These are phyloP conservation scores for Hyparrhenia diplandra DNA, from an alignment of 176 grass and related monocot species.

Conservation along the genomic window DNA sequence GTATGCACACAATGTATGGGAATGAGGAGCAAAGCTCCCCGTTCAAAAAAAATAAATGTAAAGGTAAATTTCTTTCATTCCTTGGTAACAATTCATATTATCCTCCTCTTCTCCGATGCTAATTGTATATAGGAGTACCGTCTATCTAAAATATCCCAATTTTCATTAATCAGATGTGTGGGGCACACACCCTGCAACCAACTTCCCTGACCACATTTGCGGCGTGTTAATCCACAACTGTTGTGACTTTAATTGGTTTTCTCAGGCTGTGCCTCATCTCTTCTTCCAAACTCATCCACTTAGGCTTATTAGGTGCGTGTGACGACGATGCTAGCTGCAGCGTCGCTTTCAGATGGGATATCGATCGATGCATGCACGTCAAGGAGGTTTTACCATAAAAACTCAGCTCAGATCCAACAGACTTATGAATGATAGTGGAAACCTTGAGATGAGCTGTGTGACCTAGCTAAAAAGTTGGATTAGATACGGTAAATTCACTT, in stretches of 20 bases:
- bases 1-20: no score
- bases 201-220: slow-evolving; percentile 50
- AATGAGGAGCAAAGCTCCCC: no score
- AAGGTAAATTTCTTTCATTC: background rate
- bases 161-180: background rate
- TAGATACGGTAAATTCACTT: background rate
- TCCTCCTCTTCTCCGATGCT: background rate
- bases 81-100: background rate
- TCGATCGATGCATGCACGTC: slow-evolving; percentile 37
- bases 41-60: no score
- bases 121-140: background rate
- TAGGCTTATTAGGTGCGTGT: background rate
- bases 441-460: background rate
- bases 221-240: slow-evolving; percentile 51
- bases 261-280: background rate
- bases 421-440: slow-evolving; percentile 1
- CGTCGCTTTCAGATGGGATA: slow-evolving; percentile 49
- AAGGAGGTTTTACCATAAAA: slow-evolving; percentile 38
- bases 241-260: slow-evolving; percentile 27
- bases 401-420: slow-evolving; percentile 5
- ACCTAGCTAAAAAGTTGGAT: slow-evolving; percentile 7
- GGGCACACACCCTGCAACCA: background rate
- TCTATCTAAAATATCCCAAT: background rate
- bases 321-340: slow-evolving; percentile 1
- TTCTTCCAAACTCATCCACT: slow-evolving; percentile 24